Evolutionary conservation across 2,329 filamentous ascomycete species (phyloP), one percentile per base, ranked within the genome.

Genomic region (Colletotrichum melonis): DNA sequence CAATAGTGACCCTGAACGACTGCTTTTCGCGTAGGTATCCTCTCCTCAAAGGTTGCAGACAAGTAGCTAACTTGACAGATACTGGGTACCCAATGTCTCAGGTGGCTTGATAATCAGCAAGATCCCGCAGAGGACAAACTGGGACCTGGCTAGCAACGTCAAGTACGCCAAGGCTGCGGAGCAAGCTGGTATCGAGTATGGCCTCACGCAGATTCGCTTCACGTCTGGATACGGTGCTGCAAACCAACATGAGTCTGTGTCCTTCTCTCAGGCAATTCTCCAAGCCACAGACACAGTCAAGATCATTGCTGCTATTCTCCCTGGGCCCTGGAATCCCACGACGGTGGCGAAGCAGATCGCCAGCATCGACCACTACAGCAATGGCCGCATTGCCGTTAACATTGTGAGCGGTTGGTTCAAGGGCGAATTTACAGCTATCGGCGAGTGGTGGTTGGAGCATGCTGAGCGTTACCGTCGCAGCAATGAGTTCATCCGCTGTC

Each of bases 401-500:
- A 81, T 89, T 1, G 87, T 89, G 0, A 86, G 83, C 1, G 87
- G 87, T 4, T 89, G 87, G 87, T 88, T 88, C 79, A 88, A 67
- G 26, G 81, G 83, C 65, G 87, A 88, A 77, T 88, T 88, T 73
- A 85, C 83, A 0, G 82, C 83, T 59, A 85, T 89, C 26, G 86
- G 86, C 5, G 85, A 88, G 77, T 88, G 86, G 87, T 88, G 87
- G 87, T 82, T 88, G 19, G 86, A 88, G 74, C 87, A 88, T 74
- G 83, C 84, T 2, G 87, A 88, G 78, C 83, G 87, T 4, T 88
- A 88, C 76, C 82, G 87, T 42, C 84, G 87, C 22, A 85, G 81
- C 66, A 81, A 83, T 52, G 86, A 89, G 76, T 88, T 88, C 77
- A 88, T 89, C 62, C 80, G 84, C 64, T 87, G 85, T 63, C 79